Percentiles rank a stretch among this genome's conserved stretches.
Conservation (phyloP, 257 asterid genomes). For the Nicotiana tabacum region DNA sequence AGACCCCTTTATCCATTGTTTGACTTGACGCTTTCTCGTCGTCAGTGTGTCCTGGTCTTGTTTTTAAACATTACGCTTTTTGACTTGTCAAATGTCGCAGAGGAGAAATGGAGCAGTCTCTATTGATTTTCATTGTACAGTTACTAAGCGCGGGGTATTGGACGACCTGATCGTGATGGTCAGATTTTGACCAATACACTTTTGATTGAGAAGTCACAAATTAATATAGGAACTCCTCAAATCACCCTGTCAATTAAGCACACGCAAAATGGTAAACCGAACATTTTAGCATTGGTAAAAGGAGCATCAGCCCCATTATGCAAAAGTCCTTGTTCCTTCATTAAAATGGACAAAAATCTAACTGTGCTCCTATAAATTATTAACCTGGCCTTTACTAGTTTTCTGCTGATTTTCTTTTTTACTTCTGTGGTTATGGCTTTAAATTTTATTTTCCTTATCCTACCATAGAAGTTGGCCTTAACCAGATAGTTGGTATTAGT, state of each 20-base stretch:
- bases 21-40: too few species aligned
- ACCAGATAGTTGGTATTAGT: constrained; percentile 12
- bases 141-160: too few species aligned
- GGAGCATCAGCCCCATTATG: neutral
- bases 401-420: neutral
- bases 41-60: too few species aligned
- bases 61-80: too few species aligned
- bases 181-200: too few species aligned
- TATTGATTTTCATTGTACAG: too few species aligned
- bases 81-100: too few species aligned
- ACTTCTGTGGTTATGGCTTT: neutral
- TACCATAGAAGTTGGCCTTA: neutral
- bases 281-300: neutral
- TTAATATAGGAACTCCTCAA: neutral
- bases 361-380: neutral
- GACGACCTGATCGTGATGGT: too few species aligned
- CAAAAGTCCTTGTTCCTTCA: neutral
- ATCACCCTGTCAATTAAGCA: neutral
- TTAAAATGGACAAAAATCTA: constrained; percentile 1
- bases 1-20: too few species aligned
- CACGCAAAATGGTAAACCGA: neutral
- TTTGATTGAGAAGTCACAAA: neutral
- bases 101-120: too few species aligned
- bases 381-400: neutral
- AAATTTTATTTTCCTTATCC: neutral